A percentile compares a stretch with the other conserved stretches of the same genome.
phyloP scores from a whole-genome alignment of 139 green algal species.

The Asterochloris sp. region DNA sequence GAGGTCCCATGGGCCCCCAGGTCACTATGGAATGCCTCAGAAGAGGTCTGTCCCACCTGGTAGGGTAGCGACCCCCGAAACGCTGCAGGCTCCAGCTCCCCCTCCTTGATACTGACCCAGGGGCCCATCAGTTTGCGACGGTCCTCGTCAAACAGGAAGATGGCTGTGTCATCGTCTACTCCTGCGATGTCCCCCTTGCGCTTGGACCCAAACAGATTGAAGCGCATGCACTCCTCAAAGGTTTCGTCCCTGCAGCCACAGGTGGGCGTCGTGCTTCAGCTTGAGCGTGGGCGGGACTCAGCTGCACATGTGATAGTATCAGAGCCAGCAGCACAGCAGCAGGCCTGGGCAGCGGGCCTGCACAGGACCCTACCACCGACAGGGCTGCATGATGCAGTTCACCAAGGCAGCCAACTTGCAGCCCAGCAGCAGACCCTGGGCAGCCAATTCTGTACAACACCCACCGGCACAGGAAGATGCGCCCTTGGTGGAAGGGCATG shows the following conservation, averaged over 20 bases:
- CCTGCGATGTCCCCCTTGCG: neutral
- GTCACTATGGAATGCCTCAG: neutral
- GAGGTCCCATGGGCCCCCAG: no score
- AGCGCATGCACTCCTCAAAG: constrained; percentile 10
- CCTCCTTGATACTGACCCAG: constrained; percentile 6
- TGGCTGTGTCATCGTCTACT: neutral
- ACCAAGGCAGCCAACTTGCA: no score
- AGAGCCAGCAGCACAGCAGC: no score
- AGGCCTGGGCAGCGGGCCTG: no score
- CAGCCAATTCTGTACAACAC: no score
- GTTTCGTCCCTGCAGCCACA: constrained; percentile 1
- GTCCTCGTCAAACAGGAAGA: constrained; percentile 5
- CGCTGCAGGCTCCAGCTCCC: neutral
- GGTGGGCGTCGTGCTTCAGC: neutral
- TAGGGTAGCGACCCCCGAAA: neutral
- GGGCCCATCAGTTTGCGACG: constrained; percentile 5
- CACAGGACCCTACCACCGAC: no score
- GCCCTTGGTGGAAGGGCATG: no score
- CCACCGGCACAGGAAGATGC: no score
- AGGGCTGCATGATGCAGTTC: no score
- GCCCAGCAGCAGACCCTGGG: no score
- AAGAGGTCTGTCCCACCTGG: neutral
- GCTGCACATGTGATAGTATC: no score
- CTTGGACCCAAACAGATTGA: constrained; percentile 7
- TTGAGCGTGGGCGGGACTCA: no score